A percentile compares a stretch with the other conserved stretches of the same genome.
Evolutionary conservation across 164 flowering plant species (phyloP).

Genomic region (Liquidambar formosana): DNA sequence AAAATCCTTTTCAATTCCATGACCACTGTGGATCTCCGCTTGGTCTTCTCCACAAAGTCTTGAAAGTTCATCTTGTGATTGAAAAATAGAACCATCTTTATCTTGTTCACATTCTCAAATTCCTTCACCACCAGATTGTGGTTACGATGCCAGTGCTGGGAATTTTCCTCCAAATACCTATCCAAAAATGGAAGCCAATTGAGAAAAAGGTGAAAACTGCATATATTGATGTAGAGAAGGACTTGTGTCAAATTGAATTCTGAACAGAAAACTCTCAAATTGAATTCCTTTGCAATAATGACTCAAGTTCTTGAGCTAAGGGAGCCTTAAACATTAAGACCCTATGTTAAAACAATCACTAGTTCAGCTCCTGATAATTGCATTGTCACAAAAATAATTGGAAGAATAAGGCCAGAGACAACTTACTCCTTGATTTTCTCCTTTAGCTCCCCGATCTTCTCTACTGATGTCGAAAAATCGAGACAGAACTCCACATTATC

Average conservation of each 20-base stretch:
- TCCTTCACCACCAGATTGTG: slow-evolving; percentile 57
- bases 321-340: too few relatives aligned
- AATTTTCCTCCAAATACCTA: slow-evolving; percentile 54
- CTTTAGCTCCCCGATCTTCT: slow-evolving; percentile 44
- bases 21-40: slow-evolving; percentile 46
- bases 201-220: neutral
- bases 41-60: slow-evolving; percentile 49
- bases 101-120: slow-evolving; percentile 60
- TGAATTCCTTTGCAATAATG: too few relatives aligned
- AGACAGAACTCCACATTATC: slow-evolving; percentile 52
- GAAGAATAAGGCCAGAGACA: neutral
- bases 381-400: neutral
- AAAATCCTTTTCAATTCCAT: slow-evolving; percentile 56
- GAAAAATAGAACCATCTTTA: slow-evolving; percentile 51
- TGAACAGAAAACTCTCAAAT: neutral
- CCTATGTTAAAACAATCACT: neutral
- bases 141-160: slow-evolving; percentile 50
- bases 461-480: slow-evolving; percentile 49
- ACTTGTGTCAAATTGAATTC: neutral
- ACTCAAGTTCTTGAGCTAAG: too few relatives aligned
- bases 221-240: too few relatives aligned
- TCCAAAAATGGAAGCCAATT: neutral
- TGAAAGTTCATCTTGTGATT: slow-evolving; percentile 68
- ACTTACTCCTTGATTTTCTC: slow-evolving; percentile 50
- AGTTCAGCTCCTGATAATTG: neutral